These are phyloP conservation scores for Paramyrothecium sp. DNA, from an alignment of 2,329 filamentous ascomycete species.

Conservation along the genomic window DNA sequence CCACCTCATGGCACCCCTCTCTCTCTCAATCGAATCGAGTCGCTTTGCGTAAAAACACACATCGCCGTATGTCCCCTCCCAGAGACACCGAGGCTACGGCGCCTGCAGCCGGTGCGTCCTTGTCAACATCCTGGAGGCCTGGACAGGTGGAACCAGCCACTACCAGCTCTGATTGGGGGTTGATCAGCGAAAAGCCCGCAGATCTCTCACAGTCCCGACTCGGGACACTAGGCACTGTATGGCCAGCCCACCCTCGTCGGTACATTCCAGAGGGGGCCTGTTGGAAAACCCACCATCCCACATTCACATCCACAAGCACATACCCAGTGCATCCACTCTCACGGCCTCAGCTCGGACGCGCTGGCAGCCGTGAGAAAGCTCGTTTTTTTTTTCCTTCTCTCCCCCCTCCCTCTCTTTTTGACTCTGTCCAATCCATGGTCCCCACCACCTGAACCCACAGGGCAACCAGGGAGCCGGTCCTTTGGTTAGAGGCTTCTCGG, in stretches of 20 bases:
- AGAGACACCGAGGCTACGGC: neutral
- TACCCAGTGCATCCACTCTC: neutral
- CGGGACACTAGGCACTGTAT: slow-evolving; percentile 5
- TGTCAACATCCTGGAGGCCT: neutral
- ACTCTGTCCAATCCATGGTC: neutral
- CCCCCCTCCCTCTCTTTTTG: neutral
- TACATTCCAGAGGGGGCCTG: neutral
- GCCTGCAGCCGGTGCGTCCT: neutral
- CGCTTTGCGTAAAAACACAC: neutral
- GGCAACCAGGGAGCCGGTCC: neutral
- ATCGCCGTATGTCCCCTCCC: neutral
- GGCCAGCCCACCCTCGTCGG: neutral
- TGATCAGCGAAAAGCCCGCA: slow-evolving; percentile 24
- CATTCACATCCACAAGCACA: neutral
- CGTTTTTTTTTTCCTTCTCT: neutral
- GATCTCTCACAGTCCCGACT: slow-evolving; percentile 22
- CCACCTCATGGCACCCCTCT: neutral
- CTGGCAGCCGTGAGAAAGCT: neutral
- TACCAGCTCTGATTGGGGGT: slow-evolving; percentile 21
- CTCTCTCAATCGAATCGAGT: neutral
- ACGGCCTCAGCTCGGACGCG: slow-evolving; percentile 1
- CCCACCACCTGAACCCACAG: neutral
- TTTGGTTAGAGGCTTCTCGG: neutral
- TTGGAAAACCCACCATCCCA: neutral
- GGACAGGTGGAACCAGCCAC: slow-evolving; percentile 19